These are phyloP conservation scores for Gnetum montanum DNA, from an alignment of 75 land plant genomes.

Conservation along the genomic window DNA sequence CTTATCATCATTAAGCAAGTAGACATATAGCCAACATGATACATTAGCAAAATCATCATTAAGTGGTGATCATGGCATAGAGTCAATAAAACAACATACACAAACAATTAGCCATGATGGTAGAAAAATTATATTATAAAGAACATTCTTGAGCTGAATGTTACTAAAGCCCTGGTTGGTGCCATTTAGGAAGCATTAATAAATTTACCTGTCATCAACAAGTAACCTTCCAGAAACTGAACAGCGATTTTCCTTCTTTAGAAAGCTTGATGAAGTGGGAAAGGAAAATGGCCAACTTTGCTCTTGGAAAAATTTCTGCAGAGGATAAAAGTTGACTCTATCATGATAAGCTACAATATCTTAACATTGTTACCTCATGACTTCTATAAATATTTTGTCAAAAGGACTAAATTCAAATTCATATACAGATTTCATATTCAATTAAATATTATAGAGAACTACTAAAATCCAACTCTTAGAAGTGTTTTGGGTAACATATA, in stretches of 20 bases:
- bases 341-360: neutral
- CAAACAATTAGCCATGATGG: too few species aligned
- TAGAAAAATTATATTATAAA: too few species aligned
- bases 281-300: slow-evolving; percentile 57
- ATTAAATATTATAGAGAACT: neutral
- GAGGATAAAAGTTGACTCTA: neutral
- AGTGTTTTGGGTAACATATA: too few species aligned
- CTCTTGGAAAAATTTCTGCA: slow-evolving; percentile 41
- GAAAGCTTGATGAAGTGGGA: slow-evolving; percentile 48
- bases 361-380: neutral
- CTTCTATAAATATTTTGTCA: neutral
- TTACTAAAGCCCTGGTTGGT: too few species aligned
- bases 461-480: too few species aligned
- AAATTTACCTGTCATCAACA: slow-evolving; percentile 49
- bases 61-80: too few species aligned
- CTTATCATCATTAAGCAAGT: too few species aligned
- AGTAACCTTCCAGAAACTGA: slow-evolving; percentile 47
- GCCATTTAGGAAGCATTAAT: too few species aligned
- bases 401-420: neutral
- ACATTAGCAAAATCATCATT: too few species aligned
- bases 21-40: too few species aligned
- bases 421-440: neutral
- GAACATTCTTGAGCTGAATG: too few species aligned
- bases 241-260: slow-evolving; percentile 28
- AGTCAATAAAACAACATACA: too few species aligned